Evolutionary conservation across 805 yeast genomes (phyloP).

Genomic region (Kazachstania africana): DNA sequence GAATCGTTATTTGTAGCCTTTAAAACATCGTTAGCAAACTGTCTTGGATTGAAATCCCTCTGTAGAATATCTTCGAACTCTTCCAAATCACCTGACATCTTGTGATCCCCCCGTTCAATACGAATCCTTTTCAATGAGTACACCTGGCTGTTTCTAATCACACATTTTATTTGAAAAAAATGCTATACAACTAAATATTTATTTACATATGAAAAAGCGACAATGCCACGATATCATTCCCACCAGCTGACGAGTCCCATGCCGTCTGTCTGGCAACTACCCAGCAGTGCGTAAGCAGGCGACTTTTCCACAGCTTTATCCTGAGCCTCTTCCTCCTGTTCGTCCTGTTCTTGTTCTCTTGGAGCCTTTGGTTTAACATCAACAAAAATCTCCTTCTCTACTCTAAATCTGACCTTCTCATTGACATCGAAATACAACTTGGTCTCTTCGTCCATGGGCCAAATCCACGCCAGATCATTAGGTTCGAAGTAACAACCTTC

Average conservation of each 20-base stretch:
- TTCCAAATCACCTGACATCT: conserved; percentile 8
- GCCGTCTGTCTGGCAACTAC: conserved; percentile 90
- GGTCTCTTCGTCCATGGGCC: conserved; percentile 65
- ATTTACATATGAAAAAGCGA: background rate
- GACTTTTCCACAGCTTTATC: conserved; percentile 28
- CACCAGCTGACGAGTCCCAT: conserved; percentile 97
- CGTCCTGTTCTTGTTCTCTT: conserved; percentile 33
- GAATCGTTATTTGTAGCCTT: conserved; percentile 13
- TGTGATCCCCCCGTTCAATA: background rate
- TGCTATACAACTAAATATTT: no score
- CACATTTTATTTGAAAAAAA: no score
- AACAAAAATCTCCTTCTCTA: conserved; percentile 79
- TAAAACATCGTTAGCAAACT: conserved; percentile 17
- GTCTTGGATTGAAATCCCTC: conserved; percentile 9
- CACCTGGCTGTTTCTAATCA: no score
- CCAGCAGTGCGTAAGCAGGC: conserved; percentile 78
- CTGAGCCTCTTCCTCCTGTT: conserved; percentile 12
- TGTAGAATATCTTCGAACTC: conserved; percentile 19
- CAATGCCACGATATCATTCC: conserved; percentile 36
- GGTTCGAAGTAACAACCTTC: conserved; percentile 58
- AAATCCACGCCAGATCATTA: conserved; percentile 90
- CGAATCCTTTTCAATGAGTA: background rate
- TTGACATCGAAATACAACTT: conserved; percentile 77
- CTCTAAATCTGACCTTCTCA: conserved; percentile 83
- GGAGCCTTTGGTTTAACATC: conserved; percentile 75